phyloP scores from a whole-genome alignment of 2,329 filamentous ascomycete species.

The Raffaelea deltoideospora region DNA sequence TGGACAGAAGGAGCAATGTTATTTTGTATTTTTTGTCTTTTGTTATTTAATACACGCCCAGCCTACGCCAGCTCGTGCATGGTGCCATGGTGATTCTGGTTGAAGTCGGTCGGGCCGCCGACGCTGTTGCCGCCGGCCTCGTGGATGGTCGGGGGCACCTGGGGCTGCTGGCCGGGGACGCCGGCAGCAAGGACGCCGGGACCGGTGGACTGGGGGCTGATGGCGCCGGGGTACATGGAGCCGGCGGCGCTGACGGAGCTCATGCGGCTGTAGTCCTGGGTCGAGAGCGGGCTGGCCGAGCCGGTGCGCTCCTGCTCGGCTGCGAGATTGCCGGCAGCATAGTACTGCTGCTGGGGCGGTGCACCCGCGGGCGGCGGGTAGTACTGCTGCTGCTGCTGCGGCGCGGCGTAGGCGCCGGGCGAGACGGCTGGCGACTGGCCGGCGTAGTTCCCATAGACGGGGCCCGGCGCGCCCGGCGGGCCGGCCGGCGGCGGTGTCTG shows the following conservation, averaged over 20 bases:
- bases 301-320: constrained; percentile 4
- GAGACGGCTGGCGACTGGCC: no score
- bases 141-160: constrained; percentile 9
- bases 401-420: no score
- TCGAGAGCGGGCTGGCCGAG: constrained; percentile 4
- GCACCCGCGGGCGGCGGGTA: not conserved
- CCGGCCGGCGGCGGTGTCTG: no score
- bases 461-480: no score
- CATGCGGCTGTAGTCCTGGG: constrained; percentile 5
- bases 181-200: no score
- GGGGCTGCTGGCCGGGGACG: not conserved
- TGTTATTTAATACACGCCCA: no score
- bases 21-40: no score
- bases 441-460: no score
- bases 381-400: constrained; percentile 1
- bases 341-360: no score
- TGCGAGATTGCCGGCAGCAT: not conserved
- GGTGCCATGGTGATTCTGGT: constrained; percentile 9
- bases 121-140: constrained; percentile 7
- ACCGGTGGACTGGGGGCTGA: constrained; percentile 8
- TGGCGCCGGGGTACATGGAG: not conserved
- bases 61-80: constrained; percentile 10
- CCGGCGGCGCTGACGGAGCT: constrained; percentile 5
- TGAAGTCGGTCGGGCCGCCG: constrained; percentile 2
- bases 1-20: no score